Percentiles rank a stretch among this genome's conserved stretches.
Evolutionary conservation across 2,329 filamentous ascomycete genomes (phyloP).

Genomic region (Verticillium alfalfae): DNA sequence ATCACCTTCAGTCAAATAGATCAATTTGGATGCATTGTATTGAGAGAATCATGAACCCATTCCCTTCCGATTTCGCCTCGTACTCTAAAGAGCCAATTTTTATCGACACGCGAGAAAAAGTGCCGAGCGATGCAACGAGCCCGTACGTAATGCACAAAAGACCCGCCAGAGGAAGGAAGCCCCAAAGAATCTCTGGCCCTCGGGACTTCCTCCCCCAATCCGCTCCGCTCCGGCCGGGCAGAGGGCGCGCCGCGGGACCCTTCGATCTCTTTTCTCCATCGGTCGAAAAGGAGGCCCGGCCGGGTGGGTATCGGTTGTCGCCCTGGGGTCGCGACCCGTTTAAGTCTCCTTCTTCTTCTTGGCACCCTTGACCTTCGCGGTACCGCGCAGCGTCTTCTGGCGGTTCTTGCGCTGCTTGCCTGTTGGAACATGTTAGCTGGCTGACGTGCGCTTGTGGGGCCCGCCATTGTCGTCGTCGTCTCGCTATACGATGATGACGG

Average conservation of each 20-base stretch:
- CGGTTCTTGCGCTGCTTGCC: conserved; percentile 99
- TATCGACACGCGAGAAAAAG: conserved; percentile 3
- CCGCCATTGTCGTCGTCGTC: neutral
- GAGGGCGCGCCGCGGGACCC: neutral
- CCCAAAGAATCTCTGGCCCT: neutral
- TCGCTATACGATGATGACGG: neutral
- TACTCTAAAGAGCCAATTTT: conserved; percentile 10
- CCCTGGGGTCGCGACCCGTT: neutral
- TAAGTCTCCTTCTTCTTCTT: conserved; percentile 78
- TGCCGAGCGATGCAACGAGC: conserved; percentile 11
- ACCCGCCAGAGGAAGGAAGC: conserved; percentile 5
- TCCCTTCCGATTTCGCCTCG: conserved; percentile 13
- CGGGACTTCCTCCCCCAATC: neutral
- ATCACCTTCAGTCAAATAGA: neutral
- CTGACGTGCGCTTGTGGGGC: neutral
- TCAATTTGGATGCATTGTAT: conserved; percentile 2
- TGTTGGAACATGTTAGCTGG: conserved; percentile 38
- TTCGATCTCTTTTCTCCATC: neutral
- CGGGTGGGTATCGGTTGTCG: neutral
- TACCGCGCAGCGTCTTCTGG: conserved; percentile 96
- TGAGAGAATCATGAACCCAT: conserved; percentile 16
- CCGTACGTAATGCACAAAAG: conserved; percentile 8
- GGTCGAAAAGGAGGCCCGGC: neutral
- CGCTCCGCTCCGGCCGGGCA: conserved; percentile 6
- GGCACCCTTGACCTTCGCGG: conserved; percentile 95